phyloP scores from a whole-genome alignment of 2,329 filamentous ascomycete genomes.

The Pseudogymnoascus sp. region DNA sequence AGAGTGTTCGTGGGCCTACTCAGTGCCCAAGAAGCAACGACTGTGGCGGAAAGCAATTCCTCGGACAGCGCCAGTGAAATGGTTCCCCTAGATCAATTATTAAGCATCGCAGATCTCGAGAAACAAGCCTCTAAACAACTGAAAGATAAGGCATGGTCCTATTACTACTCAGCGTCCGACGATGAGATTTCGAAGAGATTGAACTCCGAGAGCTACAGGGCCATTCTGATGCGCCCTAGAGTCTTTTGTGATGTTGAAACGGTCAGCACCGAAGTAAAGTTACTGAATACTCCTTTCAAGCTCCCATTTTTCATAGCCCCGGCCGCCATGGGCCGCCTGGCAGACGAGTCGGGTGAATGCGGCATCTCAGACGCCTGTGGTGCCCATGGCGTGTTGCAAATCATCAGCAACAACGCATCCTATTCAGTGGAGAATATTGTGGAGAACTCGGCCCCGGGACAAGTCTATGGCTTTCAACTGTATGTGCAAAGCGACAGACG shows the following conservation, averaged over 20 bases:
- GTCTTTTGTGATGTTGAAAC: conserved; percentile 48
- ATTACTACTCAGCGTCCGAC: conserved; percentile 59
- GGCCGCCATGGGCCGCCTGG: conserved; percentile 55
- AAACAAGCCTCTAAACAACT: conserved; percentile 46
- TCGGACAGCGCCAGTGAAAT: conserved; percentile 21
- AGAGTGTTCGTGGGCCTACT: conserved; percentile 31
- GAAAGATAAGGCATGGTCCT: conserved; percentile 59
- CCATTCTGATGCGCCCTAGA: conserved; percentile 52
- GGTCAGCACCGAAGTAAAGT: conserved; percentile 43
- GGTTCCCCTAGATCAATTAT: conserved; percentile 41
- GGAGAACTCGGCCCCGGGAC: conserved; percentile 19
- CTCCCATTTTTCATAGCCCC: conserved; percentile 57
- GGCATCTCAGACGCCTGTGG: conserved; percentile 47
- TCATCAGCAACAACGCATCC: conserved; percentile 53
- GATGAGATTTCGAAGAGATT: conserved; percentile 56
- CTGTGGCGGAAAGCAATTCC: conserved; percentile 37
- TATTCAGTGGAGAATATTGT: conserved; percentile 47
- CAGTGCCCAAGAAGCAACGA: conserved; percentile 28
- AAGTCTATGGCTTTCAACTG: conserved; percentile 48
- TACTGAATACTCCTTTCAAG: conserved; percentile 45
- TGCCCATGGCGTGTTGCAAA: conserved; percentile 47
- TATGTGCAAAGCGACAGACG: conserved; percentile 50
- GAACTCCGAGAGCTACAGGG: conserved; percentile 47
- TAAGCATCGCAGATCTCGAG: conserved; percentile 55
- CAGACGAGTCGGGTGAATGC: conserved; percentile 55